Base-by-base conservation (phyloP, 2,329 filamentous ascomycete genomes). In the Chalara sp. region DNA sequence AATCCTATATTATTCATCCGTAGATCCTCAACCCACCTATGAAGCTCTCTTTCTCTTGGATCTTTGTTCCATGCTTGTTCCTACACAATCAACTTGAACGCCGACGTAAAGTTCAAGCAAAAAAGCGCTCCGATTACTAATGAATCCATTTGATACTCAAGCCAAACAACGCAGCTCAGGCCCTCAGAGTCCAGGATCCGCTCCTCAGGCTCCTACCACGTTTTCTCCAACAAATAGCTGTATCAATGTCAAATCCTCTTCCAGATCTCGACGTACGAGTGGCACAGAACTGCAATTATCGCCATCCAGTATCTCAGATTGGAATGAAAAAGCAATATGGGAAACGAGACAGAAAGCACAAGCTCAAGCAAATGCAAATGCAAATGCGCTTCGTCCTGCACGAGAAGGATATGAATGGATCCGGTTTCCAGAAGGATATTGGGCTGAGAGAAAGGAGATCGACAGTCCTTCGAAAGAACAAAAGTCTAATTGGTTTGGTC, bases 341-440 rank as follows among this genome's bases (percentile, higher is more conserved):
- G 42, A 49, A 32, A 41, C 47, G 7, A 51, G 45, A 46, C 35
- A 43, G 11, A 31, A 28, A 7, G 46, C 49, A 12, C 47, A 51
- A 44, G 46, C 52, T 6, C 35, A 37, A n/a, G 8, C 21, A 21
- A 21, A 37, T 37, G 51, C 21, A 21, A 21, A 37, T 37, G 51
- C 50, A 47, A 78, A 82, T 50, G 79, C 79, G 3, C 79, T 79
- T 29, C 73, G 79, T 2, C 72, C 75, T n/a, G 67, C 79, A 48
- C 74, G 66, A 46, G 70, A 75, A 43, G 78, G 79, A 40, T 71
- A 66, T 59, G 79, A 83, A 67, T 83, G 78, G 79, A 79, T 82
- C 29, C 82, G 79, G 79, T 81, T 79, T 61, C 79, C 79, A 1
- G 75, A 74, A 47, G 79, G 79, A 5, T 83, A 80, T 61, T 82